Base-by-base conservation (phyloP, 73 alveolate species). In the Tetrahymena thermophila region DNA sequence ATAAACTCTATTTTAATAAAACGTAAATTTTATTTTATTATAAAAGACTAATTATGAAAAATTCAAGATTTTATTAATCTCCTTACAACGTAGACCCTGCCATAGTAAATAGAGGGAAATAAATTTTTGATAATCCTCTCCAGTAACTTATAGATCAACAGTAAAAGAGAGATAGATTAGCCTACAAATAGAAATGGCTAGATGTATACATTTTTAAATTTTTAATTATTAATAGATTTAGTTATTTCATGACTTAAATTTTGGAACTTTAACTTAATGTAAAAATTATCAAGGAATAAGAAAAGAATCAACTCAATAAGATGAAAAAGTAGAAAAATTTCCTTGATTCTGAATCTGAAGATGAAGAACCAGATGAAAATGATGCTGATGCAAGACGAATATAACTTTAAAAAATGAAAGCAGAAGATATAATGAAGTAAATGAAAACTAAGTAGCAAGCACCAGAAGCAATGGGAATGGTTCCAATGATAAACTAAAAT, bases 61-160 rank as follows among this genome's bases (percentile, higher is more conserved):
- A 95, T 58, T 94, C 94, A 28, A 95, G 94, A 95, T 95, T 95
- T 58, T 95, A 95, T 44, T 93, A 85, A 50, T 95, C 97, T 1
- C 97, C 97, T 2, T 95, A 95, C 89, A 94, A 95, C 89, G 97
- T 95, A 9, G 97, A 95, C 21, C 97, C 97, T 14, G 43, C 23
- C 28, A 43, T 43, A 43, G 95, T 89, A 34, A 95, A 95, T 28
- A 95, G 95, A 56, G 94, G 56, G 15, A 43, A 35, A 50, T 83
- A 84, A 38, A 85, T 94, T 10, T 85, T 42, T 16, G 56, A 43
- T 43, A 94, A 94, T 34, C 94, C 97, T 4, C 93, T 95, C 34
- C 94, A 89, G 23, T 34, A 93, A 89, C 71, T 95, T 43, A 95
- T 95, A n/a, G 96, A 95, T 25, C 40, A 95, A 50, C 21, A 95